Evolutionary conservation across 2,329 filamentous ascomycete genomes (phyloP), one percentile per base, ranked within the genome.

Genomic region (Teratosphaeria pseudoeucalypti): DNA sequence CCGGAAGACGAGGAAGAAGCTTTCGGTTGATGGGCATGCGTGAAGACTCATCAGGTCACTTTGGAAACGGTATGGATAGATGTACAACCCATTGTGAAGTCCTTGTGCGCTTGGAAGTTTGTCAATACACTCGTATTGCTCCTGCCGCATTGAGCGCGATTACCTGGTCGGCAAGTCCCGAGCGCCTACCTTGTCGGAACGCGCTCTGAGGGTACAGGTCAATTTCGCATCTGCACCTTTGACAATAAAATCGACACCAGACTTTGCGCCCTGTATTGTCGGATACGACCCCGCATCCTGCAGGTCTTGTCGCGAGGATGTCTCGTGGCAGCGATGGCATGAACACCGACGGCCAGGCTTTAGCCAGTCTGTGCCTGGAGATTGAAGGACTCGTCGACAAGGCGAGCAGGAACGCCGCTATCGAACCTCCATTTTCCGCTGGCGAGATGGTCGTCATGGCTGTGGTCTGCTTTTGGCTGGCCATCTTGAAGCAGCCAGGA

Each of bases 391-490:
- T 47, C 23, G 53, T 58, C 14, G 34, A 39, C 55, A 29, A 23
- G 23, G 43, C 49, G 7, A 56, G 57, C 60, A 19, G 6, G 2
- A 10, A 11, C 6, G 12, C 16, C 29, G 14, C 39, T 7, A 34
- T 16, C 12, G 16, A 23, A 2, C 58, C 60, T 7, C 61, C 56
- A 10, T 58, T 60, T 47, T 49, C 58, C 11, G 23, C 39, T 2
- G 54, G 19, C 14, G 54, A 62, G 34, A 23, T 62, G 4, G 26
- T 53, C 5, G 54, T 57, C 52, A 62, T 62, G 56, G 61, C 61
- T 14, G 43, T 52, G 47, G n/a, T 62, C 32, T 58, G 57, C 54
- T n/a, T 9, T 56, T 60, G 11, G n/a, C 52, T 26, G 6, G 34
- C 7, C 19, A 27, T 26, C 56, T 60, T 6, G 52, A 58, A 27